Evolutionary conservation across 1,284 basidiomycete species (phyloP), one percentile per base, ranked within the genome.

Genomic region (Ustilago tritici): DNA sequence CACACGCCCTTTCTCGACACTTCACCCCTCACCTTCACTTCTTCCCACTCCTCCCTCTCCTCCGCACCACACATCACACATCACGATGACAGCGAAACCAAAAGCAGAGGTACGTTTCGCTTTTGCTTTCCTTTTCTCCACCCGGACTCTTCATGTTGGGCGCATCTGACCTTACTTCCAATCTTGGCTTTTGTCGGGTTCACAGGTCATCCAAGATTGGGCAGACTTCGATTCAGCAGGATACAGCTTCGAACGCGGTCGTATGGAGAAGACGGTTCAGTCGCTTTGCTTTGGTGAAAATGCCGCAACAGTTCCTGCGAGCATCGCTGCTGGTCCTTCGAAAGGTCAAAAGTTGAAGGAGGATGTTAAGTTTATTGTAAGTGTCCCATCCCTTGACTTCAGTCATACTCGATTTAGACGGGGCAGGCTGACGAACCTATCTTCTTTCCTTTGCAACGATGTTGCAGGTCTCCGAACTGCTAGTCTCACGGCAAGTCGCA

Each of bases 161-260:
- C 17, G 6, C 43, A 23, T 28, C 19, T 17, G 9, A 17, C 12
- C 10, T 28, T 47, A 34, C 9, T 23, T 9, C 19, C 14, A 23
- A 2, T 32, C 32, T 9, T 19, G 49, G 8, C 31, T 43, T n/a
- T 7, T 14, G 31, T 47, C 23, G 12, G n/a, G 2, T 11, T 3
- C 38, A 46, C 64, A 84, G 72, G 81, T 84, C 41, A 83, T 84
- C 52, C 82, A 84, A 69, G 81, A 84, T 53, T 84, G 82, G 82
- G 80, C 78, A 53, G 82, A 84, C 66, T 76, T 76, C 38, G 82
- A 83, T 65, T 77, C 79, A 55, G 69, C 69, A 35, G 80, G 82
- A n/a, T 81, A 69, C 66, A 76, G 76, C 53, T 84, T 84, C 54
- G 82, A 83, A 64, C 73, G 82, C 11, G 79, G 81, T 8, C 72